Percentiles rank a stretch among this genome's conserved stretches.
Evolutionary conservation across 805 yeast species (phyloP).

Genomic region (Metschnikowia dekortorum): DNA sequence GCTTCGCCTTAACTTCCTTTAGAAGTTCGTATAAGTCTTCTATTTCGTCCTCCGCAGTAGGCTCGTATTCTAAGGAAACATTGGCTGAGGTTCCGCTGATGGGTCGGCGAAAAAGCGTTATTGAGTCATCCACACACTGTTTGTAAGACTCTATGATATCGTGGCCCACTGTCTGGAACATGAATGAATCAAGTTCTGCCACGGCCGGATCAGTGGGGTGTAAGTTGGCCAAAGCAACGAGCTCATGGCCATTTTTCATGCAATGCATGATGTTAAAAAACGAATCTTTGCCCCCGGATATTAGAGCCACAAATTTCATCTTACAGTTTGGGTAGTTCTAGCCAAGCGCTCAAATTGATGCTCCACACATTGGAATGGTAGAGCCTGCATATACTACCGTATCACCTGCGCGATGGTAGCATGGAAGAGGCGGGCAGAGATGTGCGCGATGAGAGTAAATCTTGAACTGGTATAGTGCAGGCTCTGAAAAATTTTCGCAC

Average conservation of each 20-base stretch:
- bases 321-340: background rate
- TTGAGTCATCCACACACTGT: conserved; percentile 54
- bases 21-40: conserved; percentile 71
- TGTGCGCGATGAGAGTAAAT: conserved; percentile 2
- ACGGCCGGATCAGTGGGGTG: conserved; percentile 48
- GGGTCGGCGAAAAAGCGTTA: conserved; percentile 70
- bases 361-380: background rate
- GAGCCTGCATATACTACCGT: background rate
- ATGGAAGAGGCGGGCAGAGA: background rate
- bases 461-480: background rate
- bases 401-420: background rate
- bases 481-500: conserved; percentile 10
- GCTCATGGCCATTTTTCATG: conserved; percentile 76
- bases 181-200: conserved; percentile 82
- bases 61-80: conserved; percentile 61
- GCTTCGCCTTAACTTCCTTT: conserved; percentile 39
- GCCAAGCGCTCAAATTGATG: background rate
- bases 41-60: conserved; percentile 76
- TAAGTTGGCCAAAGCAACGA: conserved; percentile 80
- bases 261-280: conserved; percentile 87
- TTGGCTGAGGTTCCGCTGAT: conserved; percentile 63
- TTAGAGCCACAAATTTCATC: conserved; percentile 89
- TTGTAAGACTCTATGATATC: conserved; percentile 63
- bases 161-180: conserved; percentile 98
- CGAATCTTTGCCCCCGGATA: conserved; percentile 96